Base-by-base conservation (phyloP, 768 basidiomycete genomes). In the Mycena galopus region DNA sequence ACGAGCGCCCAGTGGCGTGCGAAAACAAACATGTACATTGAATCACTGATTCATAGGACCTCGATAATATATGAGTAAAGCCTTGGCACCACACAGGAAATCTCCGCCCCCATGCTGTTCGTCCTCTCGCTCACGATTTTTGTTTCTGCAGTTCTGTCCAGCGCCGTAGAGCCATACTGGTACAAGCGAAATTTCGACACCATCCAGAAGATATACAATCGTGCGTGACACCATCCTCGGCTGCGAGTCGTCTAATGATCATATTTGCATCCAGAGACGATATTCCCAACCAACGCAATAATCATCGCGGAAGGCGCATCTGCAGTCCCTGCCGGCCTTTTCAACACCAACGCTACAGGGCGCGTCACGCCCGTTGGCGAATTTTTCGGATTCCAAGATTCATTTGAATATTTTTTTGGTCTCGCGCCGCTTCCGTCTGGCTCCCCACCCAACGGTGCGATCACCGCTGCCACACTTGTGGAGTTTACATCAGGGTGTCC, bases 351-450 rank as follows among this genome's bases (percentile, higher is more conserved):
- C 32, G 62, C 69, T 6, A 70, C 69, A 12, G 69, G 69, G 9
- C 69, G 62, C 19, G 62, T 70, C 56, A 64, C 69, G 3, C 69
- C 69, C 3, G 69, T 65, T 4, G 69, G 69, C 1, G 55, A 64
- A 21, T 70, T 70, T 42, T 32, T 53, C 25, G 69, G 69, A 14
- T 65, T 70, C 25, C 30, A 70, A 16, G 69, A 70, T 25, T 70
- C 69, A n/a, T 47, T 70, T 23, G 69, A 70, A 27, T 70, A 70
- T n/a, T 70, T 70, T 35, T 70, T 56, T 12, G 69, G 69, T n/a
- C 69, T 70, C n/a, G 69, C 62, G 30, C 62, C 69, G 30, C 42
- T 70, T 2, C 69, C 62, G 14, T 16, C 32, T 8, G 69, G 69
- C 4, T 7, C 23, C 5, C 55, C 62, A n/a, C 61, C 69, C 39